Base-by-base conservation (phyloP, 305 asterid genomes). In the Rubia balearica region DNA sequence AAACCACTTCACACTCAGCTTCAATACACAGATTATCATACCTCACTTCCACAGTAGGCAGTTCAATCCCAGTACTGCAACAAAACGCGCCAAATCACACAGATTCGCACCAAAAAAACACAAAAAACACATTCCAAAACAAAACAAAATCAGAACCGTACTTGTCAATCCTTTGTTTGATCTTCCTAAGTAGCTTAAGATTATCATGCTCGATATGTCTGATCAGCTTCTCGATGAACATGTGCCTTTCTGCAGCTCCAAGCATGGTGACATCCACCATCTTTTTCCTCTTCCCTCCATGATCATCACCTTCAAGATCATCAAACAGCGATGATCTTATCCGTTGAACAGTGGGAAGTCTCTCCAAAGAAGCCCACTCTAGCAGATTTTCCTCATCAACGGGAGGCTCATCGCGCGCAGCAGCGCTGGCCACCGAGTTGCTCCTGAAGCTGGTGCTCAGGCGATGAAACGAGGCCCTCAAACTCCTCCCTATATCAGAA, bases 191-290 rank as follows among this genome's bases (percentile, higher is more conserved):
- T 67, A 91, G 84, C 9, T 73, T 83, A 68, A 89, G 93, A 71
- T 91, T 91, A 72, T 91, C 96, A 33, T 89, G 88, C 22, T 88
- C 96, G 46, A 88, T 84, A 76, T 91, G 95, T 64, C 82, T 83
- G 60, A 91, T 88, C 56, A 91, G 86, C 85, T 87, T 88, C 76
- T 84, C 90, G 49, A 91, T 85, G 75, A 91, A 87, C 81, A 88
- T 48, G 73, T 75, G 89, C 83, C 80, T 84, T 77, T 88, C 96
- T 12, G 70, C 75, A 24, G 96, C 89, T 30, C 78, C 83, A 56
- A 91, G 89, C 81, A 86, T 89, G 24, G 94, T 82, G 43, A 91
- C 98, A 82, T 91, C 89, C 56, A 90, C 79, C 69, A 86, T 84
- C 63, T 79, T 74, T 76, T 76, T 86, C 19, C 83, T 79, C 45